Percentiles rank a stretch among this genome's conserved stretches.
Conservation (phyloP, 1,139 yeast species). For the Arxiozyma telluris region DNA sequence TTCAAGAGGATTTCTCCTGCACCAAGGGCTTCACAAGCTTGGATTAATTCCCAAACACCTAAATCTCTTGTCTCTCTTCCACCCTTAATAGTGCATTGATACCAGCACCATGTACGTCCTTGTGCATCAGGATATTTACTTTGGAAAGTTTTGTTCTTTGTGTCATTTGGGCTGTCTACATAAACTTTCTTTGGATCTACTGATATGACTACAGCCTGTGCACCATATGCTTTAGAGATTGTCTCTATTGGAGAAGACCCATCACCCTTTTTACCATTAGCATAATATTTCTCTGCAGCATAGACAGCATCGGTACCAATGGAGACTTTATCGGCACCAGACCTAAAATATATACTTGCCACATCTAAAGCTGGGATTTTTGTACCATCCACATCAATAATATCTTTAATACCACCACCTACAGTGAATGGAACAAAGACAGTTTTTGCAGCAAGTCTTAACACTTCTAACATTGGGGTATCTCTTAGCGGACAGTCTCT, state of each 20-base stretch:
- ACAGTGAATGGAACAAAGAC: constrained; percentile 94
- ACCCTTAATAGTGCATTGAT: constrained; percentile 92
- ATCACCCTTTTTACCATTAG: constrained; percentile 44
- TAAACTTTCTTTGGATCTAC: constrained; percentile 91
- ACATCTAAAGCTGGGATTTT: constrained; percentile 76
- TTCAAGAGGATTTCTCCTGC: constrained; percentile 91
- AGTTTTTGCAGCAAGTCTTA: constrained; percentile 72
- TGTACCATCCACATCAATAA: constrained; percentile 73
- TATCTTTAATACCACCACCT: constrained; percentile 94
- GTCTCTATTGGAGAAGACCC: constrained; percentile 87
- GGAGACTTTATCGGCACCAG: constrained; percentile 96
- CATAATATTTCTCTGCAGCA: constrained; percentile 77
- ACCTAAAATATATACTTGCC: constrained; percentile 80
- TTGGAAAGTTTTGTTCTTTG: constrained; percentile 55
- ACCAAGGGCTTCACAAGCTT: constrained; percentile 87
- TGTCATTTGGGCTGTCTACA: constrained; percentile 49
- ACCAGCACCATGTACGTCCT: constrained; percentile 83
- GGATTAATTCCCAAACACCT: constrained; percentile 83
- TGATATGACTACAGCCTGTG: constrained; percentile 93
- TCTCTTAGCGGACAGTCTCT: constrained; percentile 86
- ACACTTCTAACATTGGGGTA: constrained; percentile 89
- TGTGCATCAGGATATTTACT: constrained; percentile 61
- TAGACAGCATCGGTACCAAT: constrained; percentile 95
- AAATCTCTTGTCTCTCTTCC: constrained; percentile 84
- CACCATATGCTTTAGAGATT: constrained; percentile 84